Evolutionary conservation across 176 grass and related monocot genomes (phyloP).

Genomic region (Carex littledalei): DNA sequence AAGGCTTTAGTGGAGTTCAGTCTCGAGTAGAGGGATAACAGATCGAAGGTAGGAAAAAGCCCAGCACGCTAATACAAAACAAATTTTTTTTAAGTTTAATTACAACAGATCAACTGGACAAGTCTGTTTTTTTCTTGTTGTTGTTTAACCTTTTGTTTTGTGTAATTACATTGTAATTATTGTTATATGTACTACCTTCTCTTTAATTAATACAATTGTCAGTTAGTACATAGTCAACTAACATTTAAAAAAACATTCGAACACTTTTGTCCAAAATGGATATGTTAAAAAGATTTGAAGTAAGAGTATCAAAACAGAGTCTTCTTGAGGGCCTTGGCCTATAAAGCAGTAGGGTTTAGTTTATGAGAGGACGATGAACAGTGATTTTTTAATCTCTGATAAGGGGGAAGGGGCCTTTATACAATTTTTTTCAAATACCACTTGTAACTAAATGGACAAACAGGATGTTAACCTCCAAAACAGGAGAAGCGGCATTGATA

Average conservation of each 20-base stretch:
- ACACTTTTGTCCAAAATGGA: neutral
- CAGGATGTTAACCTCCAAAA: constrained; percentile 57
- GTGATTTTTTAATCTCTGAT: neutral
- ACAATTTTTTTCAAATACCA: constrained; percentile 11
- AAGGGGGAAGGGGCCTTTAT: neutral
- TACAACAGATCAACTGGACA: neutral
- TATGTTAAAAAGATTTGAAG: neutral
- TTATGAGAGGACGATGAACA: neutral
- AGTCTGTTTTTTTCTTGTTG: neutral
- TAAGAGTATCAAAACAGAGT: neutral
- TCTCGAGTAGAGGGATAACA: constrained; percentile 72
- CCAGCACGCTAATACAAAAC: constrained; percentile 58
- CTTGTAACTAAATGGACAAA: neutral
- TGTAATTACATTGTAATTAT: neutral
- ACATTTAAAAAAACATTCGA: neutral
- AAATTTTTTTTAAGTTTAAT: constrained; percentile 2
- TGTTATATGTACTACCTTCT: neutral
- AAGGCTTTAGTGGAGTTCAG: constrained; percentile 60
- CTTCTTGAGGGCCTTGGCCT: neutral
- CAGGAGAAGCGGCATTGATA: constrained; percentile 64
- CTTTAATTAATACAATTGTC: neutral
- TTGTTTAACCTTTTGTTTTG: neutral
- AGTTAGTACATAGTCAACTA: neutral
- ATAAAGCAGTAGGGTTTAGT: neutral
- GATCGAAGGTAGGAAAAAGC: constrained; percentile 81